Evolutionary conservation across 176 grass and related monocot genomes (phyloP), one percentile per base, ranked within the genome.

Genomic region (Ensete glaucum): DNA sequence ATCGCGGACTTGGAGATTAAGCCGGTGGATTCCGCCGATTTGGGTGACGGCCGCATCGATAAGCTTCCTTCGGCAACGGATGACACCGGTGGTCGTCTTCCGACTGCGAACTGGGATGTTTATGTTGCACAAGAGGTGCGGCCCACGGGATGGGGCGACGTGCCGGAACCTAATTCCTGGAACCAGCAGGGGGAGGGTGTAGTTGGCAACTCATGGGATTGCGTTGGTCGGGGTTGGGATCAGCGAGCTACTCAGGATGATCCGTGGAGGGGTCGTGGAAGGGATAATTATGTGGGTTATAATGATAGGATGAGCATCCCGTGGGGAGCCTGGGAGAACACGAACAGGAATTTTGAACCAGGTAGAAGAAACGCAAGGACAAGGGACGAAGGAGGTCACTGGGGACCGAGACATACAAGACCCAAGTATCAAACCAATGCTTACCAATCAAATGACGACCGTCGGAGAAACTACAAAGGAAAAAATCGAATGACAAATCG

Each of bases 401-500:
- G 67, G 67, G 67, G 48, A 43, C 67, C 48, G 6, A 70, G 34
- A 70, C 20, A 70, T 20, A 52, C 48, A n/a, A 70, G 29, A 51
- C 67, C 67, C 1, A 50, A 70, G 48, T 70, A 50, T 50, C 67
- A 70, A 20, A 51, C 34, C 16, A 11, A 43, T 43, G 17, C 34
- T 70, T 70, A 70, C 67, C 25, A 70, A 70, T 51, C 43, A 16
- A 51, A 70, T 10, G 20, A 20, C 21, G 14, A 70, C 7, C 16
- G 19, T 20, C 21, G 67, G 67, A n/a, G 43, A 70, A 70, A 50
- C 48, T 52, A 48, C 14, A 70, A 17, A 70, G 67, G 67, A 70
- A 70, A 48, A 19, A 51, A 70, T 52, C 51, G 48, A 48, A 70
- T 17, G 10, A 3, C 17, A 8, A 70, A 52, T 50, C 29, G 4